A percentile compares a stretch with the other conserved stretches of the same genome.
Conservation (phyloP, 192 early-diverging fungal species). For the Linnemannia exigua region DNA sequence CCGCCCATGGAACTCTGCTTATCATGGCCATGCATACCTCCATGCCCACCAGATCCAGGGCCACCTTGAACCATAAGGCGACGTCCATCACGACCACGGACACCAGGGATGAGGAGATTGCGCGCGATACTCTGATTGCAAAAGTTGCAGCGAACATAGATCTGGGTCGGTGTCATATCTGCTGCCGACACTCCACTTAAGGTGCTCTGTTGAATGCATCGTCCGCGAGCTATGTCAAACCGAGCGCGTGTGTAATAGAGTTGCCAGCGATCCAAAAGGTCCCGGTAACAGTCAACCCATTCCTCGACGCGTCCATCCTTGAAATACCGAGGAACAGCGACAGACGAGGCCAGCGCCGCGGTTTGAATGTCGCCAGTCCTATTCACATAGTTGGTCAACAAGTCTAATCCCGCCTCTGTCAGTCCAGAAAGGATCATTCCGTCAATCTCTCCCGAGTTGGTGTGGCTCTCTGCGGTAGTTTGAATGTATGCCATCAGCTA, state of each 20-base stretch:
- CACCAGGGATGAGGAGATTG: constrained; percentile 63
- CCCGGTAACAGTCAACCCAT: constrained; percentile 90
- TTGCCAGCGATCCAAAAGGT: constrained; percentile 89
- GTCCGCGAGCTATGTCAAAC: constrained; percentile 92
- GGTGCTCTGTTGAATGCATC: constrained; percentile 66
- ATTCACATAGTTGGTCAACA: constrained; percentile 89
- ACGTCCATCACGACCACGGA: constrained; percentile 63
- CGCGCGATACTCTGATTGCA: constrained; percentile 81
- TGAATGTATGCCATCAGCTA: constrained; percentile 76
- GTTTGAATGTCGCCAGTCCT: constrained; percentile 93
- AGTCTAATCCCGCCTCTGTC: constrained; percentile 70
- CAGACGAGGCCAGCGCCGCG: constrained; percentile 76
- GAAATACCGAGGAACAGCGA: constrained; percentile 72
- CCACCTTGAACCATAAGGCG: constrained; percentile 54
- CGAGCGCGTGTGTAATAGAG: constrained; percentile 87
- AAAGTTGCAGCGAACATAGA: constrained; percentile 90
- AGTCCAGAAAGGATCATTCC: constrained; percentile 91
- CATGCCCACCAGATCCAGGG: constrained; percentile 21
- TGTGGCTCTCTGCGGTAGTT: constrained; percentile 66
- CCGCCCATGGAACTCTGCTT: constrained; percentile 51
- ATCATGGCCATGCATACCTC: constrained; percentile 43
- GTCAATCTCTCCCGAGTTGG: constrained; percentile 78
- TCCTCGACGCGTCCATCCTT: constrained; percentile 71
- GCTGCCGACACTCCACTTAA: constrained; percentile 58
- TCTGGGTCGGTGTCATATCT: constrained; percentile 78